These are phyloP conservation scores for Rosa hybrid DNA, from an alignment of 331 rosid species.

Conservation along the genomic window DNA sequence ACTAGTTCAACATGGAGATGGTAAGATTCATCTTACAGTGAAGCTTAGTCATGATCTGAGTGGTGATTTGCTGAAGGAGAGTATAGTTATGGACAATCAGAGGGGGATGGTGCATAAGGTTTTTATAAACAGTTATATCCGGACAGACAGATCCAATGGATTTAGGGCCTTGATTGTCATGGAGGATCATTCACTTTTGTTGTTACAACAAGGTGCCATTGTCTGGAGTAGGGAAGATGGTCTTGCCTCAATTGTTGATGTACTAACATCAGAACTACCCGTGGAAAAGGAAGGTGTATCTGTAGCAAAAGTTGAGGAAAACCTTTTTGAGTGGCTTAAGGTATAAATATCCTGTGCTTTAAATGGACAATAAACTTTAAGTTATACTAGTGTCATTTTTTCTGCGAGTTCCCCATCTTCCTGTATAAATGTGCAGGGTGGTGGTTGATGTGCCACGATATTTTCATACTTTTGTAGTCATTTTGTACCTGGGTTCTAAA, in stretches of 20 bases:
- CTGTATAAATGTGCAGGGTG: neutral
- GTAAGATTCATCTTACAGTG: conserved; percentile 58
- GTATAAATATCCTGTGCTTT: conserved; percentile 37
- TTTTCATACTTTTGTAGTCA: neutral
- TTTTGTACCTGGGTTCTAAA: conserved; percentile 11
- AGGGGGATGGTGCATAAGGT: conserved; percentile 73
- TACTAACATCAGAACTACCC: conserved; percentile 80
- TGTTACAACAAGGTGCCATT: conserved; percentile 91
- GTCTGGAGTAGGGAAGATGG: conserved; percentile 99
- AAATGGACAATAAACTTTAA: neutral
- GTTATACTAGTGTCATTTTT: neutral
- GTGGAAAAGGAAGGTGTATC: conserved; percentile 85
- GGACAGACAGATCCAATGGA: conserved; percentile 86
- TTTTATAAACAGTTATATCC: conserved; percentile 80
- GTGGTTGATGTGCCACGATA: neutral
- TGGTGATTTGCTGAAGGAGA: conserved; percentile 70
- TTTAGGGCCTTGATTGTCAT: conserved; percentile 88
- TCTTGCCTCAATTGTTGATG: conserved; percentile 92
- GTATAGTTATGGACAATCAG: conserved; percentile 58
- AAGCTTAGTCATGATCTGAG: conserved; percentile 64
- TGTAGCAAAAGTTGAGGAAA: conserved; percentile 92
- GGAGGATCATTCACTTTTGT: conserved; percentile 93
- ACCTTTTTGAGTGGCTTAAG: conserved; percentile 96
- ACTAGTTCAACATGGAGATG: conserved; percentile 61
- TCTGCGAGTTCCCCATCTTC: neutral